A percentile compares a stretch with the other conserved stretches of the same genome.
Conservation (phyloP, 352 stramenopile species). For the Globisporangium acanthophoron region DNA sequence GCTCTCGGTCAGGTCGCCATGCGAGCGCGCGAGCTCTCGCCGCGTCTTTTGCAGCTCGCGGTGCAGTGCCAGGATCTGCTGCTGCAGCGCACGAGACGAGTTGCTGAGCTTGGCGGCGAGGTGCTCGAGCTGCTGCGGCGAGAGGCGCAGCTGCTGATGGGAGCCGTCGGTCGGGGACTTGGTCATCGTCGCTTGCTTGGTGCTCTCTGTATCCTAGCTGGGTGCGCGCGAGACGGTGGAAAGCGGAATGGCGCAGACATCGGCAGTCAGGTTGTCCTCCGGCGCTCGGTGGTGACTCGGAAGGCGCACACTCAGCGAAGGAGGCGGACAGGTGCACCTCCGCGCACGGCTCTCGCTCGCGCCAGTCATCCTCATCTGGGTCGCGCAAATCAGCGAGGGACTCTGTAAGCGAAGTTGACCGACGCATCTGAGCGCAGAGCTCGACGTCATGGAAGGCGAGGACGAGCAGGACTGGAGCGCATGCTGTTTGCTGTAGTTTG, state of each 20-base stretch:
- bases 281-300: neutral
- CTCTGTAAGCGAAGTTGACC: neutral
- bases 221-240: neutral
- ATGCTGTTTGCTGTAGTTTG: too few species aligned
- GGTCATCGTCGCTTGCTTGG: neutral
- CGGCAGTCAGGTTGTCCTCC: neutral
- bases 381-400: neutral
- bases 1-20: constrained; percentile 50
- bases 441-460: too few species aligned
- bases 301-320: neutral
- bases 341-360: neutral
- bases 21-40: constrained; percentile 34
- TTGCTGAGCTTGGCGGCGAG: constrained; percentile 43
- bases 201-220: neutral
- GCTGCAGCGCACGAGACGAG: constrained; percentile 33
- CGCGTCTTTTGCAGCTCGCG: constrained; percentile 29
- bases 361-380: neutral
- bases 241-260: neutral
- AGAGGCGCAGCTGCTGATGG: constrained; percentile 1
- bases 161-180: neutral
- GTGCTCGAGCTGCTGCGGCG: constrained; percentile 31
- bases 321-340: neutral
- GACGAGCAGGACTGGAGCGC: too few species aligned
- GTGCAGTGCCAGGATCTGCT: constrained; percentile 31
- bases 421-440: neutral